Percentiles rank a stretch among this genome's conserved stretches.
These are phyloP conservation scores for Pachysandra terminalis DNA, from an alignment of 164 flowering plant species.

Conservation along the genomic window DNA sequence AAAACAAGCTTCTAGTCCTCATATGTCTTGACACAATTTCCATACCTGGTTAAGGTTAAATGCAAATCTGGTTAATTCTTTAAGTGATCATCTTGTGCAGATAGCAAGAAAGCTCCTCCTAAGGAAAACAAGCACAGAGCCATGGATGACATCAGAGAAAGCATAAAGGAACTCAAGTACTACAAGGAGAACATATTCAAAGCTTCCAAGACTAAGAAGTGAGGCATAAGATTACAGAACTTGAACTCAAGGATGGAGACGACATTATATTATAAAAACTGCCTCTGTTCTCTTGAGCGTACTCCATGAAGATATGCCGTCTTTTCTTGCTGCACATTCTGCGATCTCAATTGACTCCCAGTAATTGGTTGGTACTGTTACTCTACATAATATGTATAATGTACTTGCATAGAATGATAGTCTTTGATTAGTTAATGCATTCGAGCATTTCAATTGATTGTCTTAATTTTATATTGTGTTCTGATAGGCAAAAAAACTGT, in stretches of 20 bases:
- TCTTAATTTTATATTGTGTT: no score
- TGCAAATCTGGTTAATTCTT: neutral
- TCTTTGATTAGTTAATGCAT: no score
- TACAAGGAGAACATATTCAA: slow-evolving; percentile 79
- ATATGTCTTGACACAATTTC: neutral
- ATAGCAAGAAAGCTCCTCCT: slow-evolving; percentile 59
- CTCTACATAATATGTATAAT: no score
- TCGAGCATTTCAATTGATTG: no score
- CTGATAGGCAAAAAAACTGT: no score
- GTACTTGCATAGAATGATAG: no score
- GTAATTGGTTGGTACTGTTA: no score
- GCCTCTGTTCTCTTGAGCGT: no score
- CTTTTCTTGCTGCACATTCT: no score
- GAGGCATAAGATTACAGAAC: slow-evolving; percentile 15
- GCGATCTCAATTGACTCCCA: no score
- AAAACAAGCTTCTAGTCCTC: neutral
- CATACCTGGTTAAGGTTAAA: neutral
- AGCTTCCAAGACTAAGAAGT: slow-evolving; percentile 32
- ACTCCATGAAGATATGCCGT: no score
- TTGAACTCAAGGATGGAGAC: neutral
- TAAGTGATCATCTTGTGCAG: slow-evolving; percentile 27
- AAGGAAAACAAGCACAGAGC: slow-evolving; percentile 86
- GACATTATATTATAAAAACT: no score
- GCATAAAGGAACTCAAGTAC: slow-evolving; percentile 79
- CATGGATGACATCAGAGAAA: slow-evolving; percentile 91